These are phyloP conservation scores for Starmerella bombi DNA, from an alignment of 805 yeast species.

Conservation along the genomic window DNA sequence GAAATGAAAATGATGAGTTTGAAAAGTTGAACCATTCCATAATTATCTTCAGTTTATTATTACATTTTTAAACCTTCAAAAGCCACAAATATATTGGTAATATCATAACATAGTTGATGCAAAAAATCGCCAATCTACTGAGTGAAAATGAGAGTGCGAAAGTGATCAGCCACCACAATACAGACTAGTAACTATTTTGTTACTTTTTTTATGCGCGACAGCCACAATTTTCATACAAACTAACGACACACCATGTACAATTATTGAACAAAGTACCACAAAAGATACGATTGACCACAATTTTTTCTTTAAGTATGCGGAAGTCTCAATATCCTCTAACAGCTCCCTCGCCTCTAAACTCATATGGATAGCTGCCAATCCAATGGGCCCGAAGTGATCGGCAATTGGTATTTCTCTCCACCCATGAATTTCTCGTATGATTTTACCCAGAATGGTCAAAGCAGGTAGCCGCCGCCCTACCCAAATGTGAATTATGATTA, in stretches of 20 bases:
- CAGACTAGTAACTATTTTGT: too few relatives aligned
- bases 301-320: slow-evolving; percentile 38
- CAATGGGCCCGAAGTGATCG: slow-evolving; percentile 73
- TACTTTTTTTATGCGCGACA: too few relatives aligned
- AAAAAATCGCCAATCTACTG: too few relatives aligned
- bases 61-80: too few relatives aligned
- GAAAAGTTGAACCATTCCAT: too few relatives aligned
- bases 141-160: too few relatives aligned
- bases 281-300: slow-evolving; percentile 79
- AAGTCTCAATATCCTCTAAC: slow-evolving; percentile 24
- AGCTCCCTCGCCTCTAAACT: slow-evolving; percentile 32
- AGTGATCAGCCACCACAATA: too few relatives aligned
- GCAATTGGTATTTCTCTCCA: slow-evolving; percentile 59
- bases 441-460: slow-evolving; percentile 36
- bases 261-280: slow-evolving; percentile 62
- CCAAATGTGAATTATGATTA: slow-evolving; percentile 25
- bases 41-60: too few relatives aligned
- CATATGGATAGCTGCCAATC: slow-evolving; percentile 55
- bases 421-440: slow-evolving; percentile 47
- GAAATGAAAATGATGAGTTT: too few relatives aligned
- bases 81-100: too few relatives aligned
- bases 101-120: too few relatives aligned
- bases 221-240: too few relatives aligned
- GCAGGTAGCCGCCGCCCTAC: slow-evolving; percentile 29
- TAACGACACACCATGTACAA: slow-evolving; percentile 85